Percentiles rank a stretch among this genome's conserved stretches.
Conservation (phyloP, 164 flowering plant species). For the Saururus chinensis region DNA sequence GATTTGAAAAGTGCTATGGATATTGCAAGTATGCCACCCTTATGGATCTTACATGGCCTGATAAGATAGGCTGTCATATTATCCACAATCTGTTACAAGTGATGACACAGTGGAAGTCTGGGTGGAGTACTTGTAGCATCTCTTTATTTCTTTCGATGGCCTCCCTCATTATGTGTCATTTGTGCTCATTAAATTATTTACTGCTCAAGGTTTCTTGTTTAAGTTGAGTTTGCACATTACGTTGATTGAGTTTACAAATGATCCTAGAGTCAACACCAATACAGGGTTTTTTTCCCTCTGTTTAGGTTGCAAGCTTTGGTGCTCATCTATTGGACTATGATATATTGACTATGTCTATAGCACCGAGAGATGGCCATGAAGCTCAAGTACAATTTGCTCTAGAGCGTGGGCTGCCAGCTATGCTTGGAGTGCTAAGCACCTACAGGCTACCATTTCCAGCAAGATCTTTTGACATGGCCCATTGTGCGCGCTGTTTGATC, state of each 20-base stretch:
- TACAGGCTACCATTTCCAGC: constrained; percentile 50
- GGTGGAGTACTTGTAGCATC: no score
- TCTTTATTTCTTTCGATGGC: no score
- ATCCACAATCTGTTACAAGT: no score
- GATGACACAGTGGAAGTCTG: no score
- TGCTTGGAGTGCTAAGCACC: constrained; percentile 45
- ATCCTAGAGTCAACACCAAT: no score
- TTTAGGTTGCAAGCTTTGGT: constrained; percentile 64
- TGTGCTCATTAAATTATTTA: no score
- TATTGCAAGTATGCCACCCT: no score
- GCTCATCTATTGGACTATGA: constrained; percentile 34
- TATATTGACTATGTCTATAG: constrained; percentile 60
- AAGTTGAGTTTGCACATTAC: background rate
- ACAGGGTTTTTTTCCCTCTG: background rate
- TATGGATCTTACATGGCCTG: no score
- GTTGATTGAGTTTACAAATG: background rate
- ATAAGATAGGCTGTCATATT: no score
- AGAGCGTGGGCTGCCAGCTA: constrained; percentile 64
- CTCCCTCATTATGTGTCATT: no score
- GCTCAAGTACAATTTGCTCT: constrained; percentile 58
- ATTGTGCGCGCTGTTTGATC: constrained; percentile 50
- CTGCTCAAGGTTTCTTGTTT: background rate
- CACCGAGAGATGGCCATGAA: constrained; percentile 57
- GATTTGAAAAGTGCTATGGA: no score
- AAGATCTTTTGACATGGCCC: constrained; percentile 58